Base-by-base conservation (phyloP, 2,329 filamentous ascomycete species). In the Xylaria sp. region DNA sequence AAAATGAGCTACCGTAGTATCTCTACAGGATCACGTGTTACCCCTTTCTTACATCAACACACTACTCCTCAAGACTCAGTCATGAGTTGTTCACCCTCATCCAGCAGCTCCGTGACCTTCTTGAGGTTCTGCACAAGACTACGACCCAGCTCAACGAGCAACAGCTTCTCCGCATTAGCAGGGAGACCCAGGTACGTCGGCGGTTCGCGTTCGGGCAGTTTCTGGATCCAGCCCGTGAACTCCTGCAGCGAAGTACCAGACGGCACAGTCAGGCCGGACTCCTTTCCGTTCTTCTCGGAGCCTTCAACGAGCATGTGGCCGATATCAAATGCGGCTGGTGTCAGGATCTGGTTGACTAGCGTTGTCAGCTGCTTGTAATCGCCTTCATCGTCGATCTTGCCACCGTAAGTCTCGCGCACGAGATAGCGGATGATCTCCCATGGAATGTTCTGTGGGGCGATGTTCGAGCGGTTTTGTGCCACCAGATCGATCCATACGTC, bases 341-440 rank as follows among this genome's bases (percentile, higher is more conserved):
- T 96, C 65, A 99, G 81, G 74, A 95, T 87, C 37, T 81, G 83
- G 49, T 85, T 76, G 53, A 99, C 93, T 2, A 99, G 83, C 59
- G 83, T 77, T 51, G 82, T 80, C 13, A 99, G 84, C 50, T 87
- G 82, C 55, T 78, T 77, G 74, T 94, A 96, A 76, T 99, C 94
- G 48, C 78, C 87, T 65, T 92, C 89, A 71, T 97, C 86, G 72
- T 99, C 94, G 68, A 99, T 92, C 79, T 99, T 99, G 74, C 94
- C 94, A 65, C 94, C 94, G 71, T 99, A 99, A 64, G 92, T 97
- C 76, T 97, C 93, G 0, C 89, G 90, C 59, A 99, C 83, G 13
- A 99, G 83, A 57, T 89, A 92, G 62, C 91, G 88, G 64, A 99
- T 88, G 84, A 99, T 92, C 59, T 95, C 89, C 94, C 94, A 99